A percentile compares a stretch with the other conserved stretches of the same genome.
These are phyloP conservation scores for Leccinum insolens DNA, from an alignment of 1,284 basidiomycete species.

Conservation along the genomic window DNA sequence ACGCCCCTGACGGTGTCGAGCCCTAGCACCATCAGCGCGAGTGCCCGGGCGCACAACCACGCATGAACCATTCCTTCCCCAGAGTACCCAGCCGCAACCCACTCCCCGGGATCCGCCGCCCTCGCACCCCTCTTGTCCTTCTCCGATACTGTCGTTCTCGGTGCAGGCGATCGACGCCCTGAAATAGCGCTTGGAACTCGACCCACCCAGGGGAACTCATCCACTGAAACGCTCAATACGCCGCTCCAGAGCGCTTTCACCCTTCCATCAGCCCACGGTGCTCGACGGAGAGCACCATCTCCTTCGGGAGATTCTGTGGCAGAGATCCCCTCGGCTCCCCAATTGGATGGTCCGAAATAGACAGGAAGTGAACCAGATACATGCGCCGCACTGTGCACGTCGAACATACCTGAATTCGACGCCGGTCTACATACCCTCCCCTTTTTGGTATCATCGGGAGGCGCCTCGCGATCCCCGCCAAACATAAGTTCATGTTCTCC, in stretches of 20 bases:
- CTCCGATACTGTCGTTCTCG: background rate
- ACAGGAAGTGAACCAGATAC: constrained; percentile 48
- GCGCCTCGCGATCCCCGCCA: constrained; percentile 49
- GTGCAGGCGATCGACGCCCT: constrained; percentile 30
- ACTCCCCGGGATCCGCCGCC: constrained; percentile 43
- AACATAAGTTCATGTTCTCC: constrained; percentile 64
- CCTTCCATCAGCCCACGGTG: constrained; percentile 37
- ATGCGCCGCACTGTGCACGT: constrained; percentile 44
- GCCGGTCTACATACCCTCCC: constrained; percentile 42
- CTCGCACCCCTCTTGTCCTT: constrained; percentile 12
- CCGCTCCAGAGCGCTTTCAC: constrained; percentile 63
- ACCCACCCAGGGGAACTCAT: constrained; percentile 60
- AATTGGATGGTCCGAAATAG: constrained; percentile 47
- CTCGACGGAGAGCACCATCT: background rate
- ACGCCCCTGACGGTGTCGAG: constrained; percentile 33
- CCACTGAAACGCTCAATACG: constrained; percentile 56
- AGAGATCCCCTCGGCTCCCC: constrained; percentile 36
- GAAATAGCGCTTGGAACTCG: constrained; percentile 44
- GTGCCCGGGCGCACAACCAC: constrained; percentile 59
- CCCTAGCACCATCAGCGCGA: constrained; percentile 59
- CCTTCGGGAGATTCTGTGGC: constrained; percentile 6
- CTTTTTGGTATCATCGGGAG: constrained; percentile 26
- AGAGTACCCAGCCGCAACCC: constrained; percentile 60
- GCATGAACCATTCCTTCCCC: constrained; percentile 73
- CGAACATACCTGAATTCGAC: constrained; percentile 41